A percentile compares a stretch with the other conserved stretches of the same genome.
phyloP scores from a whole-genome alignment of 768 basidiomycete genomes.

The Leccinum subtestaceum region DNA sequence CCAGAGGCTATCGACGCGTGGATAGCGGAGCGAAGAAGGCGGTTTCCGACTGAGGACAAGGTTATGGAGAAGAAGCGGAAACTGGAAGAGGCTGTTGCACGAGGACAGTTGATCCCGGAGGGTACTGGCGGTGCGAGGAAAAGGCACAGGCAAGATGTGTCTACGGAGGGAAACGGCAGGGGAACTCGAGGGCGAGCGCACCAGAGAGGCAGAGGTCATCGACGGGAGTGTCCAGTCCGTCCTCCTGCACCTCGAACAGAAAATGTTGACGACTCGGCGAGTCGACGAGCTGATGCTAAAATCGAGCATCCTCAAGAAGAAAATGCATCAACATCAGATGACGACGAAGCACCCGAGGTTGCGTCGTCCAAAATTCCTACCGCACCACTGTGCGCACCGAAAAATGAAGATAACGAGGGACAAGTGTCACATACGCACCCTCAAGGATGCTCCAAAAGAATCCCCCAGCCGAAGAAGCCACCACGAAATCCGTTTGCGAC shows the following conservation, averaged over 20 bases:
- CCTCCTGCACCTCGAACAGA: neutral
- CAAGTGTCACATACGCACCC: neutral
- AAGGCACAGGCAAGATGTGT: slow-evolving; percentile 35
- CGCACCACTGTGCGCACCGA: neutral
- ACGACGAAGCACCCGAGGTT: slow-evolving; percentile 53
- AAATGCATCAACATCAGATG: slow-evolving; percentile 30
- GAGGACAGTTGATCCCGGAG: slow-evolving; percentile 65
- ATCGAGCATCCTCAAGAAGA: slow-evolving; percentile 2
- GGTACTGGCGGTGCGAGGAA: slow-evolving; percentile 46
- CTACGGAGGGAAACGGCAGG: slow-evolving; percentile 3
- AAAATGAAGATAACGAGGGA: slow-evolving; percentile 5
- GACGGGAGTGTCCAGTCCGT: slow-evolving; percentile 11
- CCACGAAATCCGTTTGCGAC: slow-evolving; percentile 64
- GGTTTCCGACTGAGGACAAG: slow-evolving; percentile 72
- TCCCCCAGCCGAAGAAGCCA: slow-evolving; percentile 46
- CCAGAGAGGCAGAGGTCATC: slow-evolving; percentile 34
- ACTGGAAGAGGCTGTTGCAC: slow-evolving; percentile 71
- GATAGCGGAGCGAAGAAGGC: slow-evolving; percentile 84
- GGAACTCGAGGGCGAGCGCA: slow-evolving; percentile 6
- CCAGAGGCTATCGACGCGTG: slow-evolving; percentile 81
- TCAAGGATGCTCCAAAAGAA: slow-evolving; percentile 22
- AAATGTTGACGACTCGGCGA: neutral
- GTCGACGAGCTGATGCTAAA: neutral
- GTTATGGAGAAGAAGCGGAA: slow-evolving; percentile 82
- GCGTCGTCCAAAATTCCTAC: slow-evolving; percentile 49